A percentile compares a stretch with the other conserved stretches of the same genome.
These are phyloP conservation scores for Pseudogymnoascus sp. DNA, from an alignment of 2,329 filamentous ascomycete species.

Conservation along the genomic window DNA sequence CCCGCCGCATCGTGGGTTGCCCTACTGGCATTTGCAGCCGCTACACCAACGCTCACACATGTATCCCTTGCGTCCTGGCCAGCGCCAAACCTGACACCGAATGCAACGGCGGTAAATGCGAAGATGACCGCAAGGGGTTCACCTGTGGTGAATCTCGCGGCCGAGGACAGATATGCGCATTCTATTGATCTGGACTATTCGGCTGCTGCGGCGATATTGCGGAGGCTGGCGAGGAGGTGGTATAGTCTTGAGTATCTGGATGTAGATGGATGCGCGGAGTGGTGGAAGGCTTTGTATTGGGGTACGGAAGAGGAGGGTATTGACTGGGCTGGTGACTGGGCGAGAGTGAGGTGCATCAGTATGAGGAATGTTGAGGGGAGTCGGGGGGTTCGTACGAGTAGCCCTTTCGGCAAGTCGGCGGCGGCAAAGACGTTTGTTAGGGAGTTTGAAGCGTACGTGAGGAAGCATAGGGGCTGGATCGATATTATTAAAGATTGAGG, in stretches of 20 bases:
- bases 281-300: slow-evolving; percentile 33
- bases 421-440: not conserved
- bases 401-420: not conserved
- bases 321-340: not conserved
- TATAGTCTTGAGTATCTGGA: slow-evolving; percentile 57
- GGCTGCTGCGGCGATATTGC: slow-evolving; percentile 50
- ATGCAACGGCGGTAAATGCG: slow-evolving; percentile 37
- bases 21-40: slow-evolving; percentile 47
- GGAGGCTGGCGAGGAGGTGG: slow-evolving; percentile 46
- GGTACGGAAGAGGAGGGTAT: not conserved
- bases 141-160: slow-evolving; percentile 44
- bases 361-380: not conserved
- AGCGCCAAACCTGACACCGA: slow-evolving; percentile 50
- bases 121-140: slow-evolving; percentile 40
- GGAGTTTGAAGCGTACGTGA: not conserved
- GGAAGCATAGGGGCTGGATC: slow-evolving; percentile 1
- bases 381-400: not conserved
- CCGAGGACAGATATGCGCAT: slow-evolving; percentile 52
- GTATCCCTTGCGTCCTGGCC: slow-evolving; percentile 58
- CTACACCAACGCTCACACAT: slow-evolving; percentile 50
- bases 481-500: not conserved
- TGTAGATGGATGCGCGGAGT: slow-evolving; percentile 51
- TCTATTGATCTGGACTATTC: slow-evolving; percentile 52
- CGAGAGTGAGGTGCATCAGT: not conserved
- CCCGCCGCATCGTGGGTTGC: slow-evolving; percentile 50